Conservation (phyloP, 805 yeast genomes). For the Candida tallmaniae region DNA sequence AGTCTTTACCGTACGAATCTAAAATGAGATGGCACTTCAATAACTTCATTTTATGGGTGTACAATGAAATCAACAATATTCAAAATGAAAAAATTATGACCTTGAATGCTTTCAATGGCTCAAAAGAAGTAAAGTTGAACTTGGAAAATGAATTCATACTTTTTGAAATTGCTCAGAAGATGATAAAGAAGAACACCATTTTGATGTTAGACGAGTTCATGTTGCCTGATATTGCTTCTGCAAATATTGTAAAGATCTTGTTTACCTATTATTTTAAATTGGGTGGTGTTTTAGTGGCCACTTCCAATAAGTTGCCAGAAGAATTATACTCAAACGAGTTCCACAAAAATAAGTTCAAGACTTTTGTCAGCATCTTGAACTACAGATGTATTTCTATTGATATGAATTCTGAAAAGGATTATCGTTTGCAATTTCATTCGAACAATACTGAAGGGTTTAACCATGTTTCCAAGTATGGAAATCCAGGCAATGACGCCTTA, state of each 20-base stretch:
- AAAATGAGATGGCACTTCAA: conserved; percentile 71
- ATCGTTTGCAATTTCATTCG: conserved; percentile 35
- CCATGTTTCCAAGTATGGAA: conserved; percentile 26
- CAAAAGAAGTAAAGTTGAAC: conserved; percentile 21
- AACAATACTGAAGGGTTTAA: conserved; percentile 19
- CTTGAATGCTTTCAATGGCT: conserved; percentile 18
- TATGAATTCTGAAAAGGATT: conserved; percentile 57
- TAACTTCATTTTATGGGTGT: conserved; percentile 66
- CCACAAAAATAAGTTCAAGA: conserved; percentile 51
- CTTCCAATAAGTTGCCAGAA: conserved; percentile 69
- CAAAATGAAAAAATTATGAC: conserved; percentile 40
- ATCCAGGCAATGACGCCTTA: conserved; percentile 17
- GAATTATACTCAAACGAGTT: conserved; percentile 66
- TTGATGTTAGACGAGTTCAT: conserved; percentile 69
- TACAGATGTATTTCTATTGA: conserved; percentile 58
- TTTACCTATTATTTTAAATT: conserved; percentile 67
- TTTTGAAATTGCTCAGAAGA: conserved; percentile 61
- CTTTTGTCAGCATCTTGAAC: conserved; percentile 53
- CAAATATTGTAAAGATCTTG: conserved; percentile 59
- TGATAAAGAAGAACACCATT: conserved; percentile 55
- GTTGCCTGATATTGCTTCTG: conserved; percentile 73
- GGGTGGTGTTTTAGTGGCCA: conserved; percentile 73
- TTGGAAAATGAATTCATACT: conserved; percentile 61
- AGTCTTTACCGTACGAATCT: conserved; percentile 55
- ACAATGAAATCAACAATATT: conserved; percentile 54